Percentiles rank a stretch among this genome's conserved stretches.
Evolutionary conservation across 306 rosid species (phyloP).

Genomic region (Quercus robur): DNA sequence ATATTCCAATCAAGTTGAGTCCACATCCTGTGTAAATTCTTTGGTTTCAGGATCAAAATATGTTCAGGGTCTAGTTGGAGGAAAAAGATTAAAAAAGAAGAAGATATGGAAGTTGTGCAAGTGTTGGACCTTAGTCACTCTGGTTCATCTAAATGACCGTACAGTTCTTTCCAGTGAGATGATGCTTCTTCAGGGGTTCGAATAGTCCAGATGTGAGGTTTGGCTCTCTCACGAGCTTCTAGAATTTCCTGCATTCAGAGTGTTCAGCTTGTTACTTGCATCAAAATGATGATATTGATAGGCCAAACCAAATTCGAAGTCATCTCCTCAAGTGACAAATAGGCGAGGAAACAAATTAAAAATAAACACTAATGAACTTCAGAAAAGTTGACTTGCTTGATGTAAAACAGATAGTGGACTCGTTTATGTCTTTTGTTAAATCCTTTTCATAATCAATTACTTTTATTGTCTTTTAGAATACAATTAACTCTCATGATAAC

Average conservation of each 20-base stretch:
- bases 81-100: not conserved
- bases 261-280: conserved; percentile 8
- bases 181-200: conserved; percentile 78
- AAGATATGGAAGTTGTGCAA: not conserved
- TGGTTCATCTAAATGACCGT: conserved; percentile 59
- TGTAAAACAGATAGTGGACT: too few relatives aligned
- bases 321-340: not conserved
- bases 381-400: conserved; percentile 2
- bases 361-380: not conserved
- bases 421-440: not conserved
- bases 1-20: not conserved
- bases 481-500: not conserved
- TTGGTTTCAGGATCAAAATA: too few relatives aligned
- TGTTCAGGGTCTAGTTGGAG: not conserved
- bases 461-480: not conserved
- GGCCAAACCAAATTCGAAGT: not conserved
- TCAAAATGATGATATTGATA: not conserved
- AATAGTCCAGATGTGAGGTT: conserved; percentile 69
- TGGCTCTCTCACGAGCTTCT: conserved; percentile 57
- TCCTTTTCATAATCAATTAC: not conserved
- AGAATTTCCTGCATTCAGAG: conserved; percentile 69
- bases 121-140: conserved; percentile 20
- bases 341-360: not conserved
- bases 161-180: conserved; percentile 45
- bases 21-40: not conserved